phyloP scores from a whole-genome alignment of 305 asterid genomes.

The Solanum hybrid region DNA sequence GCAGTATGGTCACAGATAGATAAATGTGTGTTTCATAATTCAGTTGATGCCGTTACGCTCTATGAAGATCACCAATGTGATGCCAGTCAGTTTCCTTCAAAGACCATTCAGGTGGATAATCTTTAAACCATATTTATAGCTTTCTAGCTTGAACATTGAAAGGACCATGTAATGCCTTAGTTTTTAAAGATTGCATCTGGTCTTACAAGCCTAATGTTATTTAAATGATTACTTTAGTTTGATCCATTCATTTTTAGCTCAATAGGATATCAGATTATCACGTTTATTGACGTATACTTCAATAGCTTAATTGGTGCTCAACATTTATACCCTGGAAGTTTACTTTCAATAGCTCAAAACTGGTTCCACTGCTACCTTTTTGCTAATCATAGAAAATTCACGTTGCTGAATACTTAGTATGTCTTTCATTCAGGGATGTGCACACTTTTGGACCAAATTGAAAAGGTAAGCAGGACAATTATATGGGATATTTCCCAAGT shows the following conservation, averaged over 20 bases:
- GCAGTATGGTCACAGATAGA: conserved; percentile 61
- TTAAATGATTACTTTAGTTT: neutral
- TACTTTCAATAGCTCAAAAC: neutral
- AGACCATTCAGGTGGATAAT: conserved; percentile 65
- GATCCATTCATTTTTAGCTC: neutral
- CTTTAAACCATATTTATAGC: neutral
- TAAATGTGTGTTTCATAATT: conserved; percentile 54
- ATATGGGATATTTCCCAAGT: neutral
- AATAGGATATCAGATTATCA: neutral
- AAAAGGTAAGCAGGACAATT: neutral
- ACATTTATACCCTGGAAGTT: neutral
- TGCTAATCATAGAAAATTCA: neutral
- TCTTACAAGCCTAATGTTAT: neutral
- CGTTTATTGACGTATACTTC: neutral
- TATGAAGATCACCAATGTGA: conserved; percentile 74
- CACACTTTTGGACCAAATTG: neutral
- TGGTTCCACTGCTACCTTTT: neutral
- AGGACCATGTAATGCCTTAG: neutral
- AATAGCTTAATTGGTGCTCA: neutral
- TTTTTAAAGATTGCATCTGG: neutral
- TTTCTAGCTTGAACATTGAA: neutral
- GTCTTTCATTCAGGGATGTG: neutral
- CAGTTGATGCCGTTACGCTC: conserved; percentile 41
- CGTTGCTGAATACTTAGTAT: neutral
- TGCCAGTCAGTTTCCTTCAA: conserved; percentile 62